Evolutionary conservation across 768 basidiomycete species (phyloP).

Genomic region (Mycena indigotica): DNA sequence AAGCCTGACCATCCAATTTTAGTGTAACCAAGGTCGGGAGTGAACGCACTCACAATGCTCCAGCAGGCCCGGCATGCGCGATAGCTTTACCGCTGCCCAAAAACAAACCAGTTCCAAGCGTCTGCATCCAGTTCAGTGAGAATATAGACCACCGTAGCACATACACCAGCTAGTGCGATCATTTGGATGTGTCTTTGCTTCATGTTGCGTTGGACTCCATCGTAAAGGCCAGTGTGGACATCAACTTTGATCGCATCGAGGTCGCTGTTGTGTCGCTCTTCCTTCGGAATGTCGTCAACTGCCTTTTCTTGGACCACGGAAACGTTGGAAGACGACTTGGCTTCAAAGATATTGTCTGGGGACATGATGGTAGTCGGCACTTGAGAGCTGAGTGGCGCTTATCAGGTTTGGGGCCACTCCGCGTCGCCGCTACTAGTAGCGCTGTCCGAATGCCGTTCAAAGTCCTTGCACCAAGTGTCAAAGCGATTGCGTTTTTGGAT

Average conservation of each 20-base stretch:
- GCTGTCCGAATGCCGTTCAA: too few species aligned
- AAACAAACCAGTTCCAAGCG: slow-evolving; percentile 60
- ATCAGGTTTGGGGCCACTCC: too few species aligned
- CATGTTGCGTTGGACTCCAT: slow-evolving; percentile 16
- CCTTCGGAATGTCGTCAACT: too few species aligned
- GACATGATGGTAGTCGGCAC: too few species aligned
- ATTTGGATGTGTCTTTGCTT: slow-evolving; percentile 20
- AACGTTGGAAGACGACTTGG: too few species aligned
- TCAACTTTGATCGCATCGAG: slow-evolving; percentile 14
- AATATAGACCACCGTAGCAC: neutral
- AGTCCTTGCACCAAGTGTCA: too few species aligned
- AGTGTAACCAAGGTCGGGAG: neutral
- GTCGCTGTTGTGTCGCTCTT: too few species aligned
- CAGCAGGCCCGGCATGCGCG: slow-evolving; percentile 55
- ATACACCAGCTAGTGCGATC: slow-evolving; percentile 16
- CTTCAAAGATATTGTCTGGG: too few species aligned
- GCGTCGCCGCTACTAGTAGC: too few species aligned
- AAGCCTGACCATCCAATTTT: slow-evolving; percentile 22
- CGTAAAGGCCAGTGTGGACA: slow-evolving; percentile 13
- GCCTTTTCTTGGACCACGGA: too few species aligned
- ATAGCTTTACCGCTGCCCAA: slow-evolving; percentile 53
- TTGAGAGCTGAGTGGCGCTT: too few species aligned
- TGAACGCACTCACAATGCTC: slow-evolving; percentile 35
- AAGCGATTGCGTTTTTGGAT: too few species aligned
- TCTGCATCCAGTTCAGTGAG: slow-evolving; percentile 36